These are phyloP conservation scores for Fomitiporia mediterranea DNA, from an alignment of 1,284 basidiomycete species.

Conservation along the genomic window DNA sequence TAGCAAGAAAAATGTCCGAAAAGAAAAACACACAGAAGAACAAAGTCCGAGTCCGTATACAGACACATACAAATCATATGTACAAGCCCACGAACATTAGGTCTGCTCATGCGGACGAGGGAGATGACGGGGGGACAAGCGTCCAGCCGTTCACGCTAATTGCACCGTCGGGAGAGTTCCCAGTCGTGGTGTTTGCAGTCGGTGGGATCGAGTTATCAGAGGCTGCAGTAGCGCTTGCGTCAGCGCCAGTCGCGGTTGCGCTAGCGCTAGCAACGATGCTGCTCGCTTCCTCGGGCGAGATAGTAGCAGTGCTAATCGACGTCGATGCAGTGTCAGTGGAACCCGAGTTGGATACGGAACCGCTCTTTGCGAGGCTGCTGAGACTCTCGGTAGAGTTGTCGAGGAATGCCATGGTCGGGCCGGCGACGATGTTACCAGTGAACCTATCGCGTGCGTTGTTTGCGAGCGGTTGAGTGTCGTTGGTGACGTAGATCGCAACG, in stretches of 20 bases:
- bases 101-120: background rate
- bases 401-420: conserved; percentile 67
- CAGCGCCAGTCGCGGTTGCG: conserved; percentile 16
- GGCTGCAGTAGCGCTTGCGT: conserved; percentile 18
- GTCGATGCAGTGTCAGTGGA: conserved; percentile 18
- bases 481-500: conserved; percentile 69
- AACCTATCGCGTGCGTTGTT: conserved; percentile 63
- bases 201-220: conserved; percentile 23
- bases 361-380: conserved; percentile 39
- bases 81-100: background rate
- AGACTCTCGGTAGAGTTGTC: conserved; percentile 52
- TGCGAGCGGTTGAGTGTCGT: conserved; percentile 54
- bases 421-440: conserved; percentile 56
- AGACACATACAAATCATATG: background rate
- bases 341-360: conserved; percentile 18
- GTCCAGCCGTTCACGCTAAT: conserved; percentile 31
- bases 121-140: conserved; percentile 8
- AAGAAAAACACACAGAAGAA: background rate
- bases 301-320: conserved; percentile 30
- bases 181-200: conserved; percentile 33
- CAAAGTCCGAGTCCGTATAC: conserved; percentile 4
- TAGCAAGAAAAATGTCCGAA: background rate
- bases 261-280: conserved; percentile 38
- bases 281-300: conserved; percentile 44
- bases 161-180: conserved; percentile 37